Conservation (phyloP, 208 protist genomes). For the Tritrichomonas musculus region DNA sequence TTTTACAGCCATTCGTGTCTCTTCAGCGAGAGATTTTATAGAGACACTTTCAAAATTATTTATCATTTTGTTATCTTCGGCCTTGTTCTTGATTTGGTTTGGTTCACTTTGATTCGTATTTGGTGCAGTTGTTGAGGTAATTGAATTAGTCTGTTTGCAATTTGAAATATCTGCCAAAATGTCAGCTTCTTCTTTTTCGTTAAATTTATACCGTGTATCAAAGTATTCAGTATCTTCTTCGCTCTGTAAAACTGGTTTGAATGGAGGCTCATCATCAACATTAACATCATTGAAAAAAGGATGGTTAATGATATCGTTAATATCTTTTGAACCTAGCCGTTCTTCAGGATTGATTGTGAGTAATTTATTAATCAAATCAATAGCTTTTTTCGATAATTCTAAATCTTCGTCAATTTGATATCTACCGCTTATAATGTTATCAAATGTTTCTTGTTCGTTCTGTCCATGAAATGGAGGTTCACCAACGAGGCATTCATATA, state of each 20-base stretch:
- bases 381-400: neutral
- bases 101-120: no score
- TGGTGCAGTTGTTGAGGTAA: no score
- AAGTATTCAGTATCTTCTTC: neutral
- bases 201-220: neutral
- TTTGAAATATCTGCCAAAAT: neutral
- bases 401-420: neutral
- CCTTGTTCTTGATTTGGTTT: no score
- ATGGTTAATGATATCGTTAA: slow-evolving; percentile 35
- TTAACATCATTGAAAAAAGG: neutral
- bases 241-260: neutral
- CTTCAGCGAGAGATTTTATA: no score
- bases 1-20: no score
- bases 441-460: neutral
- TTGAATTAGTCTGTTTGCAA: no score
- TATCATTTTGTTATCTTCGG: no score
- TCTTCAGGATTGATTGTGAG: neutral
- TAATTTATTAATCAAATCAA: slow-evolving; percentile 8
- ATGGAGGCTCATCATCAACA: neutral
- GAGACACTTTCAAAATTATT: no score
- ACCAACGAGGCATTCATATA: neutral
- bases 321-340: neutral
- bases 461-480: neutral
- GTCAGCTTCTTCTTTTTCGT: neutral
- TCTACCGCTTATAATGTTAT: neutral